Evolutionary conservation across 2,329 filamentous ascomycete species (phyloP), one percentile per base, ranked within the genome.

Genomic region (Ascocoryne sarcoides): DNA sequence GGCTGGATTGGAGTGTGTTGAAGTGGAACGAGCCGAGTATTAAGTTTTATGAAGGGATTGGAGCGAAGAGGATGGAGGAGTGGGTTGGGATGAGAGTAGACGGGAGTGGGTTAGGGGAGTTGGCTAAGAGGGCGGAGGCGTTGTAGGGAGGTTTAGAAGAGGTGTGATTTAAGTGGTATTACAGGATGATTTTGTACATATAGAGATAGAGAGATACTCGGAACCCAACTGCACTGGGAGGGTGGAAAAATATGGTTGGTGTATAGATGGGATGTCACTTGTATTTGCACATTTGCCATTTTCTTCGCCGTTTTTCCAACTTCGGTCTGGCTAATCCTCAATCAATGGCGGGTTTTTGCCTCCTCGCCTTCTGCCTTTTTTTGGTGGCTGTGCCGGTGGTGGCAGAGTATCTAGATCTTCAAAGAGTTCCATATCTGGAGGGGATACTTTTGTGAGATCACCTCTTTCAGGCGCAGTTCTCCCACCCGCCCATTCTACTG

Each of bases 1-100:
- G 90, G 43, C 65, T 96, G 40, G 89, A 96, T 58, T 96, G 90
- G 90, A 79, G 73, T 50, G 92, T 95, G 47, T 64, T 95, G 54
- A 90, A 85, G 65, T 95, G 88, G 88, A 96, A 96, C 58, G 76
- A 85, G 68, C 84, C 86, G 5, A 89, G 83, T 60, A 84, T 96
- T 65, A 70, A 79, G 53, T 95, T 96, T 57, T 96, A 96, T 60
- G 70, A 80, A 62, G 71, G 68, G 44, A 73, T 57, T 38, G 84
- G 85, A 1, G 84, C 84, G 1, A 68, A 64, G 51, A 65, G 68
- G 49, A 77, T 81, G 79, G 66, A 68, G 45, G 80, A 83, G 43
- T 90, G 84, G 84, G 73, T 85, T 12, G 76, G 75, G 2, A 79
- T 90, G 75, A 72, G 84, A 23, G 78, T 88, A 1, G 82, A 88